phyloP scores from a whole-genome alignment of 495 filamentous ascomycete species.

The Penicillium odoratum region DNA sequence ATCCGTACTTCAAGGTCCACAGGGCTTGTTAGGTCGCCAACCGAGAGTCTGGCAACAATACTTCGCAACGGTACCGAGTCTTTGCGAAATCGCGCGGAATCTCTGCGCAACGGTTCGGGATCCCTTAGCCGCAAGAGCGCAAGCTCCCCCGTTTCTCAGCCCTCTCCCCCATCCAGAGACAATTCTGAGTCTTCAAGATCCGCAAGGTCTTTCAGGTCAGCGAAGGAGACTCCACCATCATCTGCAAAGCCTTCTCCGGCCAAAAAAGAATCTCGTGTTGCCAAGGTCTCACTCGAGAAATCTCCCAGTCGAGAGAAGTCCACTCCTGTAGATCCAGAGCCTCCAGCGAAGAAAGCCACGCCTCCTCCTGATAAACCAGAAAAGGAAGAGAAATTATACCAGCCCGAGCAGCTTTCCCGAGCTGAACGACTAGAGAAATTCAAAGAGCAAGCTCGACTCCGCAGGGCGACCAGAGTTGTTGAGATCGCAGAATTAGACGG shows the following conservation, averaged over 20 bases:
- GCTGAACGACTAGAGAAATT: conserved; percentile 18
- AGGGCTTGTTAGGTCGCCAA: conserved; percentile 31
- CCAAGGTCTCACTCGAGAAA: conserved; percentile 5
- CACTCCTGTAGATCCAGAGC: not conserved
- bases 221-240: conserved; percentile 10
- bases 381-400: conserved; percentile 2
- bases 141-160: conserved; percentile 16
- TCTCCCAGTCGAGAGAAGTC: not conserved
- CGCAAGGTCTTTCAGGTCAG: conserved; percentile 21
- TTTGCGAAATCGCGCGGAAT: conserved; percentile 25
- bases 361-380: conserved; percentile 3
- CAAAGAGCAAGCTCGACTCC: conserved; percentile 23
- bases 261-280: conserved; percentile 4
- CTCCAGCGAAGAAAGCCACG: not conserved
- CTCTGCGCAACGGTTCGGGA: conserved; percentile 21
- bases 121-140: conserved; percentile 21
- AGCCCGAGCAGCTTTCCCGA: conserved; percentile 10
- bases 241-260: conserved; percentile 15
- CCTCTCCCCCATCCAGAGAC: conserved; percentile 21
- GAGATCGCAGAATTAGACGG: conserved; percentile 47
- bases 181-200: conserved; percentile 31
- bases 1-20: conserved; percentile 40
- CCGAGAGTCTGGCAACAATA: conserved; percentile 27
- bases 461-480: conserved; percentile 15
- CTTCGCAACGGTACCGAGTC: conserved; percentile 29